Percentiles rank a stretch among this genome's conserved stretches.
phyloP scores from a whole-genome alignment of 192 early-diverging fungal genomes.

The Helicostylum pulchrum region DNA sequence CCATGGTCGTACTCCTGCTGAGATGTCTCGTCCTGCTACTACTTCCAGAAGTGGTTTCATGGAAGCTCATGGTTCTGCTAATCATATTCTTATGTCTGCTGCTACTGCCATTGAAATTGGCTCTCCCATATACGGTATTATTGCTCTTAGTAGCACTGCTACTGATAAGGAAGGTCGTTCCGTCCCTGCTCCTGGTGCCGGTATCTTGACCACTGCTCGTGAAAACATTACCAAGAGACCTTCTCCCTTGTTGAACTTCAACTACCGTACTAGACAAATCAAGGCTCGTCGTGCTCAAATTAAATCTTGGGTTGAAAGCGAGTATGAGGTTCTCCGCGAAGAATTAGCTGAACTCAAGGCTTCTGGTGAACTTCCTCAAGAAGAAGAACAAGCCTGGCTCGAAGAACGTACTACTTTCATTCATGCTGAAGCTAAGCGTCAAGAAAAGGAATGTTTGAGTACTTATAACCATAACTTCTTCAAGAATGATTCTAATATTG shows the following conservation, averaged over 20 bases:
- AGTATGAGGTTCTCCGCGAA: slow-evolving; percentile 66
- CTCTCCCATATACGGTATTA: slow-evolving; percentile 87
- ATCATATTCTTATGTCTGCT: slow-evolving; percentile 88
- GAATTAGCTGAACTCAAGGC: slow-evolving; percentile 63
- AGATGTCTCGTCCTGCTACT: slow-evolving; percentile 90
- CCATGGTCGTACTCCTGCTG: slow-evolving; percentile 78
- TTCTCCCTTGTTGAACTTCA: slow-evolving; percentile 71
- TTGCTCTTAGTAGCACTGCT: slow-evolving; percentile 85
- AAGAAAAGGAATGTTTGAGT: slow-evolving; percentile 70
- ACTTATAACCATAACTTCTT: slow-evolving; percentile 84
- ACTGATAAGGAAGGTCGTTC: slow-evolving; percentile 94
- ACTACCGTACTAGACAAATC: slow-evolving; percentile 80
- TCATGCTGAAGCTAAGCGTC: slow-evolving; percentile 59
- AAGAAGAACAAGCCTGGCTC: slow-evolving; percentile 44
- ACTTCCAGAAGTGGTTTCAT: slow-evolving; percentile 89
- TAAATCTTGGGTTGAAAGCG: slow-evolving; percentile 73
- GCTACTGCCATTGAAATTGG: slow-evolving; percentile 87
- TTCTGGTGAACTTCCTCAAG: slow-evolving; percentile 32
- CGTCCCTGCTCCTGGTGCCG: slow-evolving; percentile 92
- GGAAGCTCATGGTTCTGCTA: slow-evolving; percentile 88
- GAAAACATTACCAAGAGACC: slow-evolving; percentile 54
- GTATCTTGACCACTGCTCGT: slow-evolving; percentile 87
- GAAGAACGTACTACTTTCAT: slow-evolving; percentile 48
- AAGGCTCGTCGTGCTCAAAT: slow-evolving; percentile 71
- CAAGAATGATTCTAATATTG: slow-evolving; percentile 64